Evolutionary conservation across 352 stramenopile species (phyloP).

Genomic region (Peronospora belbahrii): DNA sequence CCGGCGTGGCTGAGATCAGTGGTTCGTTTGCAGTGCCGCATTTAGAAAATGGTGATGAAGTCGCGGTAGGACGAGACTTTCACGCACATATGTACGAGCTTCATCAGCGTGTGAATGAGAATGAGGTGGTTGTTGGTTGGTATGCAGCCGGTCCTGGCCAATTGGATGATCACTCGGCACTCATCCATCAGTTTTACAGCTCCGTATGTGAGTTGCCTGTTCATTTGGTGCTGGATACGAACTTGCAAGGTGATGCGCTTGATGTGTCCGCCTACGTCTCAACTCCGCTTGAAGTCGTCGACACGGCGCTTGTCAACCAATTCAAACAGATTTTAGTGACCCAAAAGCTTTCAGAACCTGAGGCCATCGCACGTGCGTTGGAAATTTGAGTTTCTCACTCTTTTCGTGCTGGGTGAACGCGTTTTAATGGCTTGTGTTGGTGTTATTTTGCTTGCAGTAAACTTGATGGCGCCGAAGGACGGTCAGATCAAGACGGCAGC

Average conservation of each 20-base stretch:
- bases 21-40: conserved; percentile 97
- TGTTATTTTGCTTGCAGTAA: conserved; percentile 35
- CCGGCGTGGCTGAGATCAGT: conserved; percentile 86
- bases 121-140: conserved; percentile 95
- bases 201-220: conserved; percentile 88
- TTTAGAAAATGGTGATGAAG: conserved; percentile 92
- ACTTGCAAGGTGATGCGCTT: conserved; percentile 71
- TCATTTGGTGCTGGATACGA: conserved; percentile 94
- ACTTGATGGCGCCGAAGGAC: conserved; percentile 57
- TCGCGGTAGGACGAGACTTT: conserved; percentile 97
- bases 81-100: conserved; percentile 96
- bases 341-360: conserved; percentile 88
- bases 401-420: not conserved
- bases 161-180: conserved; percentile 89
- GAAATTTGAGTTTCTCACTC: not conserved
- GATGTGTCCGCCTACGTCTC: conserved; percentile 89
- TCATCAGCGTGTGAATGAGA: conserved; percentile 90
- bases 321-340: conserved; percentile 90
- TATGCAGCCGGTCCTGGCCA: conserved; percentile 86
- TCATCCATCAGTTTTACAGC: conserved; percentile 98
- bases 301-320: conserved; percentile 87
- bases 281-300: conserved; percentile 85
- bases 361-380: conserved; percentile 89
- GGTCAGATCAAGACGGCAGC: conserved; percentile 24
- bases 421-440: conserved; percentile 2